Evolutionary conservation across 2,329 filamentous ascomycete genomes (phyloP).

Genomic region (Neopestalotiopsis rosae): DNA sequence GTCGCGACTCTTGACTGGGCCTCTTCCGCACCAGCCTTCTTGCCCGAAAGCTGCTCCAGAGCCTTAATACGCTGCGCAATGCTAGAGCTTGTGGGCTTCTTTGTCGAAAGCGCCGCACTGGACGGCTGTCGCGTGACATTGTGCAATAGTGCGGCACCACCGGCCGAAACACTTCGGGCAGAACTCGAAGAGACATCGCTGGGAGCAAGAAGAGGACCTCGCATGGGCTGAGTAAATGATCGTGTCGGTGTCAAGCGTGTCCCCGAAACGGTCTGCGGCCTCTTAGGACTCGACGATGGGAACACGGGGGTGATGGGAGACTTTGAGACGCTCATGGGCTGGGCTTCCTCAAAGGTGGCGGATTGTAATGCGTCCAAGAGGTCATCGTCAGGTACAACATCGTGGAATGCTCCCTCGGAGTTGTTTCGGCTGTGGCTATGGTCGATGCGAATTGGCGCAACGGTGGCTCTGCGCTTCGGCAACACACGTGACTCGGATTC

Average conservation of each 20-base stretch:
- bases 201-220: conserved; percentile 50
- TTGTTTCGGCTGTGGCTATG: conserved; percentile 42
- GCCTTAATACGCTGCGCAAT: conserved; percentile 96
- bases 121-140: conserved; percentile 57
- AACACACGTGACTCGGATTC: conserved; percentile 29
- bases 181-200: conserved; percentile 52
- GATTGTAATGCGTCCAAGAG: conserved; percentile 85
- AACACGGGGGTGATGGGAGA: conserved; percentile 78
- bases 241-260: conserved; percentile 42
- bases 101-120: conserved; percentile 59
- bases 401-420: conserved; percentile 42
- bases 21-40: conserved; percentile 34
- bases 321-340: conserved; percentile 77
- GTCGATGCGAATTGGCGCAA: conserved; percentile 61
- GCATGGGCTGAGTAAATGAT: conserved; percentile 55
- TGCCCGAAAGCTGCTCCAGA: conserved; percentile 75
- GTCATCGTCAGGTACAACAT: conserved; percentile 72
- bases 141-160: conserved; percentile 59
- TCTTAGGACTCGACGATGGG: conserved; percentile 38
- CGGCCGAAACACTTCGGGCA: conserved; percentile 60
- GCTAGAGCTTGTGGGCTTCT: conserved; percentile 84
- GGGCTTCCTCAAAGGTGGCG: conserved; percentile 83
- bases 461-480: conserved; percentile 41
- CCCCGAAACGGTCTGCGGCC: conserved; percentile 21
- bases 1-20: conserved; percentile 35